phyloP scores from a whole-genome alignment of 257 asterid genomes.

The Solanum lycopersicoides region DNA sequence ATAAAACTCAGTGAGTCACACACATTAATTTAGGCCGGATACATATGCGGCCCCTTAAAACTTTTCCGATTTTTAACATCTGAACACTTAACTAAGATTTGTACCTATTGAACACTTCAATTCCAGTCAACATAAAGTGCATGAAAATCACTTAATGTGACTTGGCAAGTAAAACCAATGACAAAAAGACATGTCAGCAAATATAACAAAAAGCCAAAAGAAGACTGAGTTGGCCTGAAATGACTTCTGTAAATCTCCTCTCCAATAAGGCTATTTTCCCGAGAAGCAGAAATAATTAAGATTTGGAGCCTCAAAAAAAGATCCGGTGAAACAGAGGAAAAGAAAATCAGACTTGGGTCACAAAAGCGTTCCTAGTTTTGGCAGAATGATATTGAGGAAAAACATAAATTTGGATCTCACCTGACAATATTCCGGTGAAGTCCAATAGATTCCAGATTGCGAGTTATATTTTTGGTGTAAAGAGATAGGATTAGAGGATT shows the following conservation, averaged over 20 bases:
- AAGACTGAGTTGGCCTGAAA: neutral
- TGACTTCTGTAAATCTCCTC: neutral
- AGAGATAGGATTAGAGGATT: too few species aligned
- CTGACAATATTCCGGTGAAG: neutral
- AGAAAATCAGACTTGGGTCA: neutral
- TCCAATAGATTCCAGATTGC: neutral
- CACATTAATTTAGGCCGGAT: neutral
- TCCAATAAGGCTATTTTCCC: neutral
- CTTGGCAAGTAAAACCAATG: neutral
- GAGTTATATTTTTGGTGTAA: too few species aligned
- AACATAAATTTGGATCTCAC: neutral
- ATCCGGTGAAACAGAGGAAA: neutral
- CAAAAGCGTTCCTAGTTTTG: neutral
- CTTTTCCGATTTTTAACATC: neutral
- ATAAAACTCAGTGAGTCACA: slow-evolving; percentile 4
- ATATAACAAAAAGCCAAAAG: neutral
- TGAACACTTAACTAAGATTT: neutral
- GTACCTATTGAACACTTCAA: neutral
- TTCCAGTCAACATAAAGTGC: neutral
- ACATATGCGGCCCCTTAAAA: neutral
- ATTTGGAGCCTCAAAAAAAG: neutral
- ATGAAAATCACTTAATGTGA: neutral
- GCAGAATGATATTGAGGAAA: neutral
- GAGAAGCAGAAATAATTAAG: neutral
- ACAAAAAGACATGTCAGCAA: neutral